Evolutionary conservation across 768 basidiomycete species (phyloP).

Genomic region (Jaapia argillacea): DNA sequence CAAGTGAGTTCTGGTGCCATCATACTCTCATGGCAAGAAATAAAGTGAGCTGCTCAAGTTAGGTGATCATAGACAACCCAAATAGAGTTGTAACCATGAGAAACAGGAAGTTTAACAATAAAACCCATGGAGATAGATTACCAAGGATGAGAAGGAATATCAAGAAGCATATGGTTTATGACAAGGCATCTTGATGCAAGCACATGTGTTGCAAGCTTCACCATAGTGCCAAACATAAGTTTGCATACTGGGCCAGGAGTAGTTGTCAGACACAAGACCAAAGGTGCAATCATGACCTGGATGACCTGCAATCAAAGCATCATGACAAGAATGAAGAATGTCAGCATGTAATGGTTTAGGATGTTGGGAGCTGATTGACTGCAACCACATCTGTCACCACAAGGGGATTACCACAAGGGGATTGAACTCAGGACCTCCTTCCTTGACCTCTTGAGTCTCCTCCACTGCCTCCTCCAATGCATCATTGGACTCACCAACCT

Average conservation of each 20-base stretch:
- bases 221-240: conserved; percentile 21
- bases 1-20: conserved; percentile 7
- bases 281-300: not conserved
- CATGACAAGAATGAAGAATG: conserved; percentile 11
- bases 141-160: conserved; percentile 11
- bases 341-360: conserved; percentile 17
- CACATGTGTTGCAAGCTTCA: conserved; percentile 18
- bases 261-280: not conserved
- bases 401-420: not conserved
- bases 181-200: conserved; percentile 16
- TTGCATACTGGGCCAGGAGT: conserved; percentile 7
- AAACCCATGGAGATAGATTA: conserved; percentile 11
- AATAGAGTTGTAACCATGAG: conserved; percentile 12
- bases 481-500: conserved; percentile 4
- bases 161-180: conserved; percentile 22
- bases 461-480: conserved; percentile 8
- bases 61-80: conserved; percentile 7
- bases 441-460: not conserved
- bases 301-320: not conserved
- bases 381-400: no score
- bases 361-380: no score
- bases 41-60: conserved; percentile 5
- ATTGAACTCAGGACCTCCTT: not conserved
- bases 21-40: conserved; percentile 7
- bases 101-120: conserved; percentile 12